A percentile compares a stretch with the other conserved stretches of the same genome.
Conservation (phyloP, 2,329 filamentous ascomycete species). For the Alternaria hordeiaustralica region DNA sequence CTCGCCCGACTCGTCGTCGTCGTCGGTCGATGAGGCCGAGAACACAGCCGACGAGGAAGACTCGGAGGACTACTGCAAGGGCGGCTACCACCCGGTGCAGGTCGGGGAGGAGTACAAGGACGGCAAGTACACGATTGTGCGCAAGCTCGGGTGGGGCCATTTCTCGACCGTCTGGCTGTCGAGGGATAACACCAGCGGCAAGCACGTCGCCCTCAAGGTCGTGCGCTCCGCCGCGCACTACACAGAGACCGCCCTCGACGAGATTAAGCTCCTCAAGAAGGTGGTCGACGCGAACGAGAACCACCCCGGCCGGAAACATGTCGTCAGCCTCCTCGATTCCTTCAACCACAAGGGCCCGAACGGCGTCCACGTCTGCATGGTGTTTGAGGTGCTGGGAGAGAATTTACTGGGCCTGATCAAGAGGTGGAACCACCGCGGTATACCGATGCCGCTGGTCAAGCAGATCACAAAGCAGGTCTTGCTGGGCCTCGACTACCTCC, state of each 20-base stretch:
- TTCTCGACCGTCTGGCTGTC: conserved; percentile 95
- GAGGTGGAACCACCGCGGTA: conserved; percentile 96
- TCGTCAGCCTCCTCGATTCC: conserved; percentile 93
- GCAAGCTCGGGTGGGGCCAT: conserved; percentile 97
- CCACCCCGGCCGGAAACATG: conserved; percentile 92
- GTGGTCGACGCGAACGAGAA: conserved; percentile 95
- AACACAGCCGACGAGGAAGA: conserved; percentile 98
- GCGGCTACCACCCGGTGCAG: conserved; percentile 93
- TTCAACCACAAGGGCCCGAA: conserved; percentile 98
- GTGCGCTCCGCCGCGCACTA: conserved; percentile 98
- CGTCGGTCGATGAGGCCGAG: conserved; percentile 81
- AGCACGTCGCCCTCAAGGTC: conserved; percentile 97
- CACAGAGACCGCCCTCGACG: conserved; percentile 97
- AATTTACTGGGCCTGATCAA: conserved; percentile 95
- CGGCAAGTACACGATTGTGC: conserved; percentile 92
- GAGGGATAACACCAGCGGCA: conserved; percentile 83
- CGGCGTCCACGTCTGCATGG: conserved; percentile 97
- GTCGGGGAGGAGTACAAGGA: conserved; percentile 98
- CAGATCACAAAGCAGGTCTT: conserved; percentile 99
- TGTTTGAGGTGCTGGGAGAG: conserved; percentile 96
- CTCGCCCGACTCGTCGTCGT: conserved; percentile 78
- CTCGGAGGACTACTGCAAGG: conserved; percentile 99
- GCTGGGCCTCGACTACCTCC: conserved; percentile 92
- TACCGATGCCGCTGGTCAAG: conserved; percentile 95
- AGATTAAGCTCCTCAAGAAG: conserved; percentile 97